A percentile compares a stretch with the other conserved stretches of the same genome.
These are phyloP conservation scores for Pezicula radicicola DNA, from an alignment of 2,329 filamentous ascomycete genomes.

Conservation along the genomic window DNA sequence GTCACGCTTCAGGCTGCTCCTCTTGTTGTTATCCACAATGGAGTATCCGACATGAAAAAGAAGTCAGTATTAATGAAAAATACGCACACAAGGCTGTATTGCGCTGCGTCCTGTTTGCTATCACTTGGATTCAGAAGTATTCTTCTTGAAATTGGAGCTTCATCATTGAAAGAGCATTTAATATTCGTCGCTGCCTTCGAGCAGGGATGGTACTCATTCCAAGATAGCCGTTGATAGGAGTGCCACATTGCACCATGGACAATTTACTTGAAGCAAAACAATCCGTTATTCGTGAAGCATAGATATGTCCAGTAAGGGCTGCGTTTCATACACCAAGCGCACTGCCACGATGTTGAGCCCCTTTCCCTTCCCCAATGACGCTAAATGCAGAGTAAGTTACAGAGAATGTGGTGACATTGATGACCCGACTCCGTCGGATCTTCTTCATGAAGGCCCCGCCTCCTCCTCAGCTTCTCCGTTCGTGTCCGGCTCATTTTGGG, in stretches of 20 bases:
- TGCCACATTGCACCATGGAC: neutral
- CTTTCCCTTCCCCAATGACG: constrained; percentile 14
- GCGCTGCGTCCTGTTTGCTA: no score
- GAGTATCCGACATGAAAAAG: no score
- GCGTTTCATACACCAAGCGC: neutral
- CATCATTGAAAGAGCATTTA: no score
- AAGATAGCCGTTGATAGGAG: neutral
- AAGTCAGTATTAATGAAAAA: no score
- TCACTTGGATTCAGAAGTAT: no score
- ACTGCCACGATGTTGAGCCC: constrained; percentile 1
- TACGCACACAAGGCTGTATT: no score
- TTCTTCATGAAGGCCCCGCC: constrained; percentile 6
- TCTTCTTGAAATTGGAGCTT: no score
- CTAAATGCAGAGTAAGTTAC: constrained; percentile 16
- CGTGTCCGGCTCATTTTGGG: constrained; percentile 10
- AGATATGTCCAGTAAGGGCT: neutral
- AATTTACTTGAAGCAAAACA: neutral
- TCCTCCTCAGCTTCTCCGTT: constrained; percentile 8
- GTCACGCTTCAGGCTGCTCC: neutral
- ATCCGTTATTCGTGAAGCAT: neutral
- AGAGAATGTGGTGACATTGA: neutral
- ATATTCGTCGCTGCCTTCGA: no score
- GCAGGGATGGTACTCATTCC: neutral
- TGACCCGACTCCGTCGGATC: constrained; percentile 6
- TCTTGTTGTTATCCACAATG: neutral